Evolutionary conservation across 2,329 filamentous ascomycete species (phyloP).

Genomic region (Elsinoe perseae): DNA sequence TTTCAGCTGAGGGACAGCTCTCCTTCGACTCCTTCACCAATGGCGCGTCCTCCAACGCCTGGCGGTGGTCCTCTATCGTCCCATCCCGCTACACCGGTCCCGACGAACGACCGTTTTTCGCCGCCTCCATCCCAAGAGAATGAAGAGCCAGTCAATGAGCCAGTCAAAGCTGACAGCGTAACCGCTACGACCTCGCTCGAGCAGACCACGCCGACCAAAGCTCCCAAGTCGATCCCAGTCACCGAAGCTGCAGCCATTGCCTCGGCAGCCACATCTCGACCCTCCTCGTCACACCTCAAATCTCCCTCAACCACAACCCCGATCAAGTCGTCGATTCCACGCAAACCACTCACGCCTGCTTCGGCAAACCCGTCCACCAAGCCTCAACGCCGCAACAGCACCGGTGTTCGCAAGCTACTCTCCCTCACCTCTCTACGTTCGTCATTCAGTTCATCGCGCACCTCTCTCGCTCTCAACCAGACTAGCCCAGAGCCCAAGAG

Average conservation of each 20-base stretch:
- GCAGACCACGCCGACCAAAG: constrained; percentile 11
- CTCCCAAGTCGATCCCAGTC: constrained; percentile 6
- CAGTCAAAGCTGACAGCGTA: constrained; percentile 2
- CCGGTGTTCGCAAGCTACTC: constrained; percentile 28
- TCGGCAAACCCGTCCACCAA: constrained; percentile 14
- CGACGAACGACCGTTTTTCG: constrained; percentile 18
- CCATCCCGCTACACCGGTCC: constrained; percentile 27
- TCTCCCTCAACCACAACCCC: not conserved
- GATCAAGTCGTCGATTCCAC: constrained; percentile 10
- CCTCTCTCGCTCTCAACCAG: constrained; percentile 25
- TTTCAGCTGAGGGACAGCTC: not conserved
- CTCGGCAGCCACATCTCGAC: constrained; percentile 9
- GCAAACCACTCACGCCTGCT: constrained; percentile 16
- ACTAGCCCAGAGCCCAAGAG: constrained; percentile 19
- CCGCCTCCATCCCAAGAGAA: constrained; percentile 1
- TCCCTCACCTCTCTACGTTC: constrained; percentile 28
- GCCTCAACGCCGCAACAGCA: constrained; percentile 16
- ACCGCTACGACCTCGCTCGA: constrained; percentile 7
- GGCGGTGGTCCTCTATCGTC: constrained; percentile 30
- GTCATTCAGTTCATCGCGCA: constrained; percentile 31
- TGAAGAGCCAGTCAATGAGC: not conserved
- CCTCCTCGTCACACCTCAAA: constrained; percentile 13
- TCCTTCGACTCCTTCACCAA: constrained; percentile 14
- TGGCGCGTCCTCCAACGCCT: constrained; percentile 24
- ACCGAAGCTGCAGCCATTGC: constrained; percentile 14